Evolutionary conservation across 495 filamentous ascomycete genomes (phyloP).

Genomic region (Penicillium taxi): DNA sequence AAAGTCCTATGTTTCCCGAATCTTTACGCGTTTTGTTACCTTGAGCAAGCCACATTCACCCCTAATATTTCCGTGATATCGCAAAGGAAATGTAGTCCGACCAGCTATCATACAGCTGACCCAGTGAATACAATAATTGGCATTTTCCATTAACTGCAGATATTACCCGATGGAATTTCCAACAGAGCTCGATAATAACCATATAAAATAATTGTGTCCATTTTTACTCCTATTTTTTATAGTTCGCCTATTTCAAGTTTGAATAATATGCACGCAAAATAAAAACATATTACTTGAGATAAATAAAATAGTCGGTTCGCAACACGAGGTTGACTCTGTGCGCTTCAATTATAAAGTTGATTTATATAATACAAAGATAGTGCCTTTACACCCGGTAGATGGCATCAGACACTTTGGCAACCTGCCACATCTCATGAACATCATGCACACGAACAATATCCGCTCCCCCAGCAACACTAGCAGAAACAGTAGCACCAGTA

Average conservation of each 20-base stretch:
- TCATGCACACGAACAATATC: conserved; percentile 96
- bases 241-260: background rate
- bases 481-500: conserved; percentile 80
- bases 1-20: background rate
- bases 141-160: background rate
- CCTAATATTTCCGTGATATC: conserved; percentile 11
- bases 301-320: too few relatives aligned
- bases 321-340: too few relatives aligned
- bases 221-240: background rate
- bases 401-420: conserved; percentile 83
- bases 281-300: background rate
- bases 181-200: too few relatives aligned
- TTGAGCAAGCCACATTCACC: conserved; percentile 19
- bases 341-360: too few relatives aligned
- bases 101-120: background rate
- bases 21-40: conserved; percentile 13
- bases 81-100: conserved; percentile 16
- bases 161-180: too few relatives aligned
- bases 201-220: too few relatives aligned
- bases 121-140: too few relatives aligned
- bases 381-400: conserved; percentile 52
- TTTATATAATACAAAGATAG: too few relatives aligned
- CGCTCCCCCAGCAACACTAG: conserved; percentile 82
- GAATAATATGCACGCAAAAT: background rate
- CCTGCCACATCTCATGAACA: conserved; percentile 80